Evolutionary conservation across 345 rosid genomes (phyloP).

Genomic region (Brassica incana): DNA sequence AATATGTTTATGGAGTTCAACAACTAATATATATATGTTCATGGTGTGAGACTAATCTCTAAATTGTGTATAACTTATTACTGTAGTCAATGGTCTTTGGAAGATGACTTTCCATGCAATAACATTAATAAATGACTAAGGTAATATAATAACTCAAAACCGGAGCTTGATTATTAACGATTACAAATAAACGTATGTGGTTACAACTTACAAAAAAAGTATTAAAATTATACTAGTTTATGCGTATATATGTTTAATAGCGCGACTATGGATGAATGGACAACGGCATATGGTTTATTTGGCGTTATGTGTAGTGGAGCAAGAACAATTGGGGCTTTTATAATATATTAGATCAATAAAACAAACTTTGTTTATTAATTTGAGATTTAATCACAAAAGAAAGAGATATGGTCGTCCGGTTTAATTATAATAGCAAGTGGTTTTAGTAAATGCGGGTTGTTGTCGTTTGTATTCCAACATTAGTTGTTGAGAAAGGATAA

Average conservation of each 20-base stretch:
- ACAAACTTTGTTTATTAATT: neutral
- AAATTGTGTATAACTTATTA: neutral
- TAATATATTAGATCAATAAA: constrained; percentile 16
- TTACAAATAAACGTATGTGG: neutral
- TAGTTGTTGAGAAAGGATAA: constrained; percentile 39
- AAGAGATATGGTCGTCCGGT: constrained; percentile 32
- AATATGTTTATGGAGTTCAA: constrained; percentile 4
- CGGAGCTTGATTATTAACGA: neutral
- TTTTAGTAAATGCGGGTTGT: constrained; percentile 34
- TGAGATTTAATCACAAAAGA: constrained; percentile 1
- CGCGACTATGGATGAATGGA: constrained; percentile 12
- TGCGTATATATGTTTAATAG: neutral
- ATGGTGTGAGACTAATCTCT: neutral
- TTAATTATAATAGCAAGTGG: constrained; percentile 38
- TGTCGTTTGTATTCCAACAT: constrained; percentile 27
- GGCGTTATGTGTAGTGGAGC: constrained; percentile 31
- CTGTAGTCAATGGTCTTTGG: neutral
- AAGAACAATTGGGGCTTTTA: constrained; percentile 24
- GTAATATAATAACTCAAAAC: neutral
- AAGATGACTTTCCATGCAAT: neutral
- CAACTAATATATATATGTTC: neutral
- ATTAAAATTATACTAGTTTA: neutral
- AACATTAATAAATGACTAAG: neutral
- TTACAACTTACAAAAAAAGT: neutral
- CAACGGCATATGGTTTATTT: constrained; percentile 30